These are phyloP conservation scores for Backusella circina DNA, from an alignment of 192 early-diverging fungal species.

Conservation along the genomic window DNA sequence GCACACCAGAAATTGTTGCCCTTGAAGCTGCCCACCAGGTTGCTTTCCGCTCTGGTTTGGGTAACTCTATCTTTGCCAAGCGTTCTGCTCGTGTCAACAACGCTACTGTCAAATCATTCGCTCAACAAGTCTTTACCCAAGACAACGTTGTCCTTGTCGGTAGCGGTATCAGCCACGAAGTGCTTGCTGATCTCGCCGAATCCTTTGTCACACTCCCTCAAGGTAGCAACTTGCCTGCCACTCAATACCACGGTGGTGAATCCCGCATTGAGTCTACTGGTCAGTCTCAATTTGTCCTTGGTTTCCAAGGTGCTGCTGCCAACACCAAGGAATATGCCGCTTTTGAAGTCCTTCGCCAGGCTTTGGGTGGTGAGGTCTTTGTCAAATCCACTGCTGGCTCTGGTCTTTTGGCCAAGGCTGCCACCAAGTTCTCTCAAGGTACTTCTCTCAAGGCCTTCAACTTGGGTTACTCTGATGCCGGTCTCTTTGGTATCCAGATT, in stretches of 20 bases:
- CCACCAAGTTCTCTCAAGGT: slow-evolving; percentile 46
- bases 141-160: slow-evolving; percentile 84
- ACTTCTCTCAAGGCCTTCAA: slow-evolving; percentile 73
- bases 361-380: slow-evolving; percentile 58
- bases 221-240: slow-evolving; percentile 25
- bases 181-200: slow-evolving; percentile 66
- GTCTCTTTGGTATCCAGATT: slow-evolving; percentile 82
- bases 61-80: slow-evolving; percentile 88
- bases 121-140: slow-evolving; percentile 63
- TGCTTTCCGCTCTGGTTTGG: slow-evolving; percentile 93
- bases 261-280: slow-evolving; percentile 65
- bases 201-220: slow-evolving; percentile 44
- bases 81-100: slow-evolving; percentile 58
- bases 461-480: slow-evolving; percentile 86
- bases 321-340: slow-evolving; percentile 60
- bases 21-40: slow-evolving; percentile 82
- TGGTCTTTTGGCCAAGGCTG: slow-evolving; percentile 64
- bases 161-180: slow-evolving; percentile 71
- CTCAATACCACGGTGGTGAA: slow-evolving; percentile 85
- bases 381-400: slow-evolving; percentile 64
- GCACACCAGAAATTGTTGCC: slow-evolving; percentile 60
- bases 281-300: slow-evolving; percentile 70
- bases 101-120: slow-evolving; percentile 71
- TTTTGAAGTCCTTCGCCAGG: slow-evolving; percentile 55
- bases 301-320: slow-evolving; percentile 67